phyloP scores from a whole-genome alignment of 495 filamentous ascomycete genomes.

The Daldinia vernicosa region DNA sequence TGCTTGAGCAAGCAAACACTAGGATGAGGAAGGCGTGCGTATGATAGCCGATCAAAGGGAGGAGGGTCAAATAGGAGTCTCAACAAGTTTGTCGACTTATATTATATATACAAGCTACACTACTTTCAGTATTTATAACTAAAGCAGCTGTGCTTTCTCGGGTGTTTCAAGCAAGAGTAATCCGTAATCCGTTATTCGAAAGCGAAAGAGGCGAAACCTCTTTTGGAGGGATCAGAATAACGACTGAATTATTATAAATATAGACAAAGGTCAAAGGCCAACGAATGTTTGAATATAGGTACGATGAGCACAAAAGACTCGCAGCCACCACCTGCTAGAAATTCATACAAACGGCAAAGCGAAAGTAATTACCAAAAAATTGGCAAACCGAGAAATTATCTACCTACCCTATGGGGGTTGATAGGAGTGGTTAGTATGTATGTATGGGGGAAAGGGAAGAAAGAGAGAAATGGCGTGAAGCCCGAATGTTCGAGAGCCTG shows the following conservation, averaged over 20 bases:
- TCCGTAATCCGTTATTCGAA: too few species aligned
- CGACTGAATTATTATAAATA: conserved; percentile 30
- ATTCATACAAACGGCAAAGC: conserved; percentile 23
- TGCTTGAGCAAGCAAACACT: conserved; percentile 5
- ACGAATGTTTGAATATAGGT: background rate
- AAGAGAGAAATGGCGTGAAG: conserved; percentile 24
- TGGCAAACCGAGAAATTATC: conserved; percentile 15
- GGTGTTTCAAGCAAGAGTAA: conserved; percentile 36
- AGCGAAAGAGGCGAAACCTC: conserved; percentile 30
- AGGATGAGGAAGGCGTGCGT: conserved; percentile 15
- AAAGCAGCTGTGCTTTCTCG: conserved; percentile 31
- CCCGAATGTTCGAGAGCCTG: conserved; percentile 27
- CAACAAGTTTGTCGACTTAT: conserved; percentile 32
- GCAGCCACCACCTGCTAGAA: conserved; percentile 30
- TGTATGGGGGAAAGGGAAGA: conserved; percentile 20
- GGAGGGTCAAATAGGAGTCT: conserved; percentile 9
- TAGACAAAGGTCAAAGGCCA: conserved; percentile 30
- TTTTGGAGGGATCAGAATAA: conserved; percentile 40
- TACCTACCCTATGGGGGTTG: background rate
- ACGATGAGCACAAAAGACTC: conserved; percentile 25
- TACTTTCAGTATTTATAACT: conserved; percentile 27
- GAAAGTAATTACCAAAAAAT: conserved; percentile 35
- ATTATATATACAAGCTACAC: conserved; percentile 36
- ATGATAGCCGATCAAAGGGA: conserved; percentile 15
- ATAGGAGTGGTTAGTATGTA: conserved; percentile 6